Base-by-base conservation (phyloP, 1,284 basidiomycete species). In the Cutaneotrichosporon sp. region DNA sequence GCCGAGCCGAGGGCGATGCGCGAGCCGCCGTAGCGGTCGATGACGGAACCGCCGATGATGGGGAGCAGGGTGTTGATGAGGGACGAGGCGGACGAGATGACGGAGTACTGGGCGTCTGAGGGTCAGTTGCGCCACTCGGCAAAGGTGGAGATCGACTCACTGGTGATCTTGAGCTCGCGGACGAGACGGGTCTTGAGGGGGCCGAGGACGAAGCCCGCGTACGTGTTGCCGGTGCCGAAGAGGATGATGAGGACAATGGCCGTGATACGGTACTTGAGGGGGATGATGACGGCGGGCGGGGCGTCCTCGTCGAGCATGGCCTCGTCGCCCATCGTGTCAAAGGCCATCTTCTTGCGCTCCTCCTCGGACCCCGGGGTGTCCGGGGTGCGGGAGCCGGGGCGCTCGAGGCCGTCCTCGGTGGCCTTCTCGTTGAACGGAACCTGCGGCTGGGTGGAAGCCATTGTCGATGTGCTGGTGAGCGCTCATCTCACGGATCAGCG, bases 41-140 rank as follows among this genome's bases (percentile, higher is more conserved):
- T 80, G 18, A 74, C 67, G 42, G 80, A 69, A 38, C 81, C 82
- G 3, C 78, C 76, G 18, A 83, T 72, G 57, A 82, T 73, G 5
- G 82, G 82, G 7, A 82, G 67, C 13, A 81, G 63, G 0, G 77
- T 77, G 60, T 81, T 81, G 66, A 80, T 73, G n/a, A 81, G 72
- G 53, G 68, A 72, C 10, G 70, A 67, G 3, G 79, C 76, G 2
- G 77, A 78, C 4, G 74, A 59, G 65, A 81, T 75, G 14, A 75
- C 67, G 5, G 78, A 78, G 59, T 79, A 81, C 51, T 80, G 77
- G 1, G 78, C 79, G 57, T 54, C 47, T 50, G 18, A 14, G 22
- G 8, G 25, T 50, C 18, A 50, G 47, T 4, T 3, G 16, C 4
- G 25, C 24, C 34, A 36, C 5, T 18, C 25, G 14, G 1, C 13